A percentile compares a stretch with the other conserved stretches of the same genome.
These are phyloP conservation scores for Chamaecrista fasciculata DNA, from an alignment of 306 rosid species.

Conservation along the genomic window DNA sequence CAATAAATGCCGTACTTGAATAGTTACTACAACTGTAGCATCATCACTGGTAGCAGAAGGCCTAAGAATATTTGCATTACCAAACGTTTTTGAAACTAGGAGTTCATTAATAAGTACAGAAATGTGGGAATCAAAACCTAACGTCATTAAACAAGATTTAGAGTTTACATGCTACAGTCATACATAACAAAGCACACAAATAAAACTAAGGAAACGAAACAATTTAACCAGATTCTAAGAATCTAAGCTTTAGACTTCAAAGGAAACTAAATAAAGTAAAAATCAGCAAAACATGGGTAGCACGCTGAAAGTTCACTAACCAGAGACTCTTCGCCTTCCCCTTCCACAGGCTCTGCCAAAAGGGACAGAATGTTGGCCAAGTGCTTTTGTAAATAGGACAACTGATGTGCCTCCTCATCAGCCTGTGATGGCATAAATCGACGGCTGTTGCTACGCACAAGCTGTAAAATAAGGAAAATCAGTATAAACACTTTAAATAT, in stretches of 20 bases:
- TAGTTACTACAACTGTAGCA: conserved; percentile 4
- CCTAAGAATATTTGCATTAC: not conserved
- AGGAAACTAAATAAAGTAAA: conserved; percentile 6
- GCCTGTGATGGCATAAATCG: conserved; percentile 82
- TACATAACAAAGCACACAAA: not conserved
- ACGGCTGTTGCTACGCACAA: conserved; percentile 97
- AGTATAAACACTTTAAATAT: conserved; percentile 12
- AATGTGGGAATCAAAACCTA: not conserved
- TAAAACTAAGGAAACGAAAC: conserved; percentile 1
- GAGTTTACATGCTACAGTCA: not conserved
- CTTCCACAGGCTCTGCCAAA: conserved; percentile 87
- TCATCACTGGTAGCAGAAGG: not conserved
- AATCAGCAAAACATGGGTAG: conserved; percentile 2
- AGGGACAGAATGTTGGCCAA: conserved; percentile 87
- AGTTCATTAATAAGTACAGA: not conserved
- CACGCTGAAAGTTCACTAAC: conserved; percentile 56
- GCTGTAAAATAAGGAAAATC: conserved; percentile 56
- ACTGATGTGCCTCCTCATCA: conserved; percentile 97
- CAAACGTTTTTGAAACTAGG: not conserved
- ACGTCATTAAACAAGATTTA: conserved; percentile 9
- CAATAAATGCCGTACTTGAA: not conserved
- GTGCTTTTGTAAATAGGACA: conserved; percentile 94
- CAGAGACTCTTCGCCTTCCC: conserved; percentile 86
- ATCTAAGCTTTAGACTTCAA: too few relatives aligned
- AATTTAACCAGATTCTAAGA: not conserved